Evolutionary conservation across 257 asterid genomes (phyloP).

Genomic region (Plantago elongata): DNA sequence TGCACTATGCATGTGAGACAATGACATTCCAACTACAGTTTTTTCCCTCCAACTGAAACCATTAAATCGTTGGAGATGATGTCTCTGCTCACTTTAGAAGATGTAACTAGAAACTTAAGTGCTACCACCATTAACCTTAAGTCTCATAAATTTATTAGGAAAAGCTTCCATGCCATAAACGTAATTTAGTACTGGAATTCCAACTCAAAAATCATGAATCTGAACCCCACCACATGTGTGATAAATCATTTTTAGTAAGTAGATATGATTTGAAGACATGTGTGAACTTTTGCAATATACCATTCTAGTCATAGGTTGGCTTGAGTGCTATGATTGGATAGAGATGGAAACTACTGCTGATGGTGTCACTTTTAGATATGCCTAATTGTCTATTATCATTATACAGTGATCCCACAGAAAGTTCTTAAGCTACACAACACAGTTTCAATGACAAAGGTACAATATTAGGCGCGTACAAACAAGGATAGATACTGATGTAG

Average conservation of each 20-base stretch:
- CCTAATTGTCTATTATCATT: no score
- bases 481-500: no score
- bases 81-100: constrained; percentile 12
- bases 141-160: constrained; percentile 11
- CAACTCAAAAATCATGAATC: constrained; percentile 9
- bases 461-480: no score
- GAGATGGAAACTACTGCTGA: background rate
- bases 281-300: constrained; percentile 6
- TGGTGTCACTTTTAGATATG: background rate
- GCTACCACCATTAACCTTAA: constrained; percentile 8
- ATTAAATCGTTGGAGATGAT: constrained; percentile 15
- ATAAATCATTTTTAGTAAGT: constrained; percentile 7
- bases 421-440: no score
- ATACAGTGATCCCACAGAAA: no score
- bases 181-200: constrained; percentile 15
- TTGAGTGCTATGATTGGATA: background rate
- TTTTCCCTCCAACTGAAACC: constrained; percentile 19
- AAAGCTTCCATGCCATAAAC: constrained; percentile 11
- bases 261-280: constrained; percentile 14
- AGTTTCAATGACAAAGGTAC: no score
- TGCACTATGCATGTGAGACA: background rate
- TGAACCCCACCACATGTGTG: constrained; percentile 18
- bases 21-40: constrained; percentile 16
- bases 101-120: constrained; percentile 9
- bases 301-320: background rate